Evolutionary conservation across 305 asterid species (phyloP).

Genomic region (Solanum aculeatissimum): DNA sequence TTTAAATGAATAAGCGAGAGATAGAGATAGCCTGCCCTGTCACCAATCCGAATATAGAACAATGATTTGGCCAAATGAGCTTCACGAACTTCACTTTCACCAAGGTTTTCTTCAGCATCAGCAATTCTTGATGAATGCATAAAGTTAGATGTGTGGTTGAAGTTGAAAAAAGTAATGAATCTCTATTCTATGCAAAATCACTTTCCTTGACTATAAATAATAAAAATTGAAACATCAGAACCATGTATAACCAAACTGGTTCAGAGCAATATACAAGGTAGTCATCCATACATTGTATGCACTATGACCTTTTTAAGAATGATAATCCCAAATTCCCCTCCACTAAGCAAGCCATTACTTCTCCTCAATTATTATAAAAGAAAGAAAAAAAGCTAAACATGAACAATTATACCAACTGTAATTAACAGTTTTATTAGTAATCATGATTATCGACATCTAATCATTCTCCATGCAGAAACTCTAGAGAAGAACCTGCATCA

Average conservation of each 20-base stretch:
- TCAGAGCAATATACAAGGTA: not conserved
- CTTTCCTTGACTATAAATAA: not conserved
- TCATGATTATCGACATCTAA: not conserved
- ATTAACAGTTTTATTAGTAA: not conserved
- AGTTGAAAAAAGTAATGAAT: not conserved
- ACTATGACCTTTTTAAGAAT: not conserved
- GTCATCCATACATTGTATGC: not conserved
- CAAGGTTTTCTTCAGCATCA: constrained; percentile 88
- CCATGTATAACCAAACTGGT: not conserved
- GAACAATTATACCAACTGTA: not conserved
- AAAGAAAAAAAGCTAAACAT: not conserved
- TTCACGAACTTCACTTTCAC: constrained; percentile 95
- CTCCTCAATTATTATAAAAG: not conserved
- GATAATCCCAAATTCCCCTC: not conserved
- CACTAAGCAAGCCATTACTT: not conserved
- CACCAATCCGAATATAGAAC: constrained; percentile 63
- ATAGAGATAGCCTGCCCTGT: constrained; percentile 33
- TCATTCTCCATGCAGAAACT: not conserved
- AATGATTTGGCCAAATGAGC: constrained; percentile 86
- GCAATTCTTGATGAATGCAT: constrained; percentile 49
- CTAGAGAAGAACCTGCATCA: not conserved
- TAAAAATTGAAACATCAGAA: not conserved
- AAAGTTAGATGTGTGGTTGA: not conserved
- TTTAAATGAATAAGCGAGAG: not conserved
- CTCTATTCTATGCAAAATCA: not conserved